Conservation (phyloP, 345 rosid genomes). For the Syzygium oleosum region DNA sequence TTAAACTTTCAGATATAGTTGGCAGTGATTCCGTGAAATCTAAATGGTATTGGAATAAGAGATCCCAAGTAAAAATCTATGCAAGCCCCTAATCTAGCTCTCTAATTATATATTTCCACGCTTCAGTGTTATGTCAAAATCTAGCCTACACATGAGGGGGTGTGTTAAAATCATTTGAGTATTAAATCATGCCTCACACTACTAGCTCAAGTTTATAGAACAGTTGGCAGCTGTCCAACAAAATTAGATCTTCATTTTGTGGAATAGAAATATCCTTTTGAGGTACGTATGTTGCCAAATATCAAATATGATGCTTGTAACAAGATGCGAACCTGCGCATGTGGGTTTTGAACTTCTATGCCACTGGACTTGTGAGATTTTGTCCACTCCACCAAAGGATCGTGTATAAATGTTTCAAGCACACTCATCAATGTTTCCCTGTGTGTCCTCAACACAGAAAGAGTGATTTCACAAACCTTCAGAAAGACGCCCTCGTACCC, state of each 20-base stretch:
- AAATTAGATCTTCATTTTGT: background rate
- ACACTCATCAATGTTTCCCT: slow-evolving; percentile 95
- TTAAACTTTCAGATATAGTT: background rate
- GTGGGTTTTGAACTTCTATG: slow-evolving; percentile 97
- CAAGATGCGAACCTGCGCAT: slow-evolving; percentile 65
- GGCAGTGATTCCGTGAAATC: background rate
- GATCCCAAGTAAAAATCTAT: background rate
- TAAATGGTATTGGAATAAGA: background rate
- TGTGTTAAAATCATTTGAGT: background rate
- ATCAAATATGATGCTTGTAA: background rate
- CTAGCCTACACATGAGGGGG: background rate
- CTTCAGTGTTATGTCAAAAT: background rate
- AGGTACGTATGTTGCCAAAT: background rate
- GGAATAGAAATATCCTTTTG: background rate
- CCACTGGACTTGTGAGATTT: slow-evolving; percentile 94
- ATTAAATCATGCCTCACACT: background rate
- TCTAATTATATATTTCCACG: background rate
- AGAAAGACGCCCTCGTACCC: slow-evolving; percentile 90
- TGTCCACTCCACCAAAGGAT: slow-evolving; percentile 99
- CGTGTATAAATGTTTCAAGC: slow-evolving; percentile 97
- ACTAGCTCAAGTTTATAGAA: background rate
- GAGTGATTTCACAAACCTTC: slow-evolving; percentile 83
- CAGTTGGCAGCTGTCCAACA: background rate
- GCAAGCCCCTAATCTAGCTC: background rate
- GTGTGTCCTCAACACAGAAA: slow-evolving; percentile 77